Evolutionary conservation across 75 land plant genomes (phyloP), one percentile per base, ranked within the genome.

Genomic region (Azolla pinnata): DNA sequence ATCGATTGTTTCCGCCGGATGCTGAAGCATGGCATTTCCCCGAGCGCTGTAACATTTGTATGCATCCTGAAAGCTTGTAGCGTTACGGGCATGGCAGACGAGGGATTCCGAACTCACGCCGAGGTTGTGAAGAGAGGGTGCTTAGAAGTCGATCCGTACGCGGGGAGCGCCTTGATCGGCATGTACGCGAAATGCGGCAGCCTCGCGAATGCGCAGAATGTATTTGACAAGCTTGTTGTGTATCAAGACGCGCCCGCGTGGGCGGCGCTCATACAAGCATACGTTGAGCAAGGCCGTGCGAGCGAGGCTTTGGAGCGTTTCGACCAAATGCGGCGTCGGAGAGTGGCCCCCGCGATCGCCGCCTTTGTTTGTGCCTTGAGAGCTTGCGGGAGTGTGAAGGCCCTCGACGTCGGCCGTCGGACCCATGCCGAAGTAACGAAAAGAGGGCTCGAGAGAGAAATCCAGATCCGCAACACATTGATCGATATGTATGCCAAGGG

Each of bases 251-350:
- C 63, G 2, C 47, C 65, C 10, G 63, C 73, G 8, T 75, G 78
- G 78, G 65, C 60, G 34, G 65, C 65, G 19, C 54, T 75, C 62
- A 75, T 75, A 2, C 38, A 55, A 9, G 73, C 66, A 10, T 75
- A 47, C 26, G 72, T 65, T 45, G 68, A 69, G 23, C 8, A 16
- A 25, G 54, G 68, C 68, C 49, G 62, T 19, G 57, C 56, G 21
- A 29, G 55, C 2, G 33, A 19, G 17, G 78, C 78, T 7, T 2
- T 69, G 4, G 40, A 38, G 51, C 42, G 69, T 29, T 76, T 76
- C 44, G 18, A 26, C 21, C 45, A 45, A 44, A 81, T 81, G 83
- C 34, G 31, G 16, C 18, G 0, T 61, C 10, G 29, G 8, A 8
- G 19, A 17, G 4, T 47, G 9, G n/a, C 31, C 4, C 5, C 7